A percentile compares a stretch with the other conserved stretches of the same genome.
phyloP scores from a whole-genome alignment of 1,284 basidiomycete genomes.

The Ustilago trichophora region DNA sequence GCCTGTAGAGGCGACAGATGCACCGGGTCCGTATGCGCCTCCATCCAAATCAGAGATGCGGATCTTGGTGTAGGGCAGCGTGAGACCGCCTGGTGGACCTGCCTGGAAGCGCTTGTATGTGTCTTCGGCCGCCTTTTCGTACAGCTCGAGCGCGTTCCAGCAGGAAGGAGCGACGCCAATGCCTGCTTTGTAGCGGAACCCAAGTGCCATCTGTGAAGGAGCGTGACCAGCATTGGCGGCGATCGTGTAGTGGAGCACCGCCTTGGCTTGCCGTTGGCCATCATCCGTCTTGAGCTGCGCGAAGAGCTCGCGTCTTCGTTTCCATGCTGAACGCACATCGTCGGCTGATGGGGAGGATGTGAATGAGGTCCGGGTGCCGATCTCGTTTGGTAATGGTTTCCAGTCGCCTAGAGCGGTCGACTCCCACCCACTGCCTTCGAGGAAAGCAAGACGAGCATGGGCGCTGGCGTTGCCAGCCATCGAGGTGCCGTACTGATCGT shows the following conservation, averaged over 20 bases:
- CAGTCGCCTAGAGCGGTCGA: conserved; percentile 44
- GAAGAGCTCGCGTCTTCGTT: conserved; percentile 36
- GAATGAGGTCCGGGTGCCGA: conserved; percentile 16
- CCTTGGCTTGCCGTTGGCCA: conserved; percentile 68
- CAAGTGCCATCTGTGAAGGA: conserved; percentile 89
- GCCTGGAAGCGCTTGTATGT: conserved; percentile 77
- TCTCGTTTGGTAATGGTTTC: conserved; percentile 25
- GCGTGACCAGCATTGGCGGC: conserved; percentile 85
- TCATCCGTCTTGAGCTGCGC: conserved; percentile 45
- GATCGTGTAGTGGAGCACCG: conserved; percentile 91
- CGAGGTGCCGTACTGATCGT: conserved; percentile 21
- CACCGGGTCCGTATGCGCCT: conserved; percentile 89
- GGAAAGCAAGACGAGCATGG: conserved; percentile 57
- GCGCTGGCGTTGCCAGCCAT: conserved; percentile 61
- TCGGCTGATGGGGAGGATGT: conserved; percentile 27
- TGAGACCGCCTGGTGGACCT: conserved; percentile 89
- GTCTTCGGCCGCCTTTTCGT: conserved; percentile 52
- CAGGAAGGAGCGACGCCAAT: conserved; percentile 80
- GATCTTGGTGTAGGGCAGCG: conserved; percentile 82
- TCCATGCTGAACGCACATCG: conserved; percentile 35
- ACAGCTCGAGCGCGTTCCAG: conserved; percentile 53
- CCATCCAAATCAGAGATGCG: conserved; percentile 88
- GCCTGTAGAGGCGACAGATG: conserved; percentile 80
- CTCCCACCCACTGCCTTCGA: conserved; percentile 56
- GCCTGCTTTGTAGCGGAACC: conserved; percentile 93